Evolutionary conservation across 1,139 yeast genomes (phyloP).

Genomic region (Entelexis sorbosivorans): DNA sequence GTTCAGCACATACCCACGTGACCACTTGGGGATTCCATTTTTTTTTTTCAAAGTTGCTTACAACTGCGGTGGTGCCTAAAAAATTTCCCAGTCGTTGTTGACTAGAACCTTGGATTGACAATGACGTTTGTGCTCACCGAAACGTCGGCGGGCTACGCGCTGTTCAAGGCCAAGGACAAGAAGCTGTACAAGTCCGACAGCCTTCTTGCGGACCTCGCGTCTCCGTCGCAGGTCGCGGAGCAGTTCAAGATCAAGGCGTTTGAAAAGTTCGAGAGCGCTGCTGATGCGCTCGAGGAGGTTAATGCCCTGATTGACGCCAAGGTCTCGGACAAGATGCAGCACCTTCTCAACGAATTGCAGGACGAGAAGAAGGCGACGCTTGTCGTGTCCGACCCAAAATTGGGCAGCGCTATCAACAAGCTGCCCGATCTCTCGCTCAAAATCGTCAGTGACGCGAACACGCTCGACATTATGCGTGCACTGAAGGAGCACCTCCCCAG

Average conservation of each 20-base stretch:
- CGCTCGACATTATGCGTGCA: constrained; percentile 89
- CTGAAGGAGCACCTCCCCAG: constrained; percentile 89
- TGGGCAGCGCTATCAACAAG: constrained; percentile 93
- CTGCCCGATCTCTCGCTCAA: constrained; percentile 71
- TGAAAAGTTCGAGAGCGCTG: constrained; percentile 88
- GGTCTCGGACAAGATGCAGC: constrained; percentile 74
- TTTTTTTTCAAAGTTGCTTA: constrained; percentile 10
- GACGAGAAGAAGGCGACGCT: constrained; percentile 82
- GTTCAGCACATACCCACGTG: neutral
- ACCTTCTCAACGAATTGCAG: constrained; percentile 66
- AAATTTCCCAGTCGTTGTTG: constrained; percentile 7
- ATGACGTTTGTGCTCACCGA: constrained; percentile 96
- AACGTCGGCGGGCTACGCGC: constrained; percentile 97
- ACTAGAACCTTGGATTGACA: constrained; percentile 1
- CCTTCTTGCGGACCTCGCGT: constrained; percentile 64
- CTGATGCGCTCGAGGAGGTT: constrained; percentile 92
- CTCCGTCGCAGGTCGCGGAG: constrained; percentile 67
- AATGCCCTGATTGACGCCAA: constrained; percentile 86
- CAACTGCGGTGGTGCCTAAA: neutral
- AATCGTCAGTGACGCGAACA: constrained; percentile 88
- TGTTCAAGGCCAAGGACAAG: constrained; percentile 93
- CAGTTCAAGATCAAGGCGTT: constrained; percentile 88
- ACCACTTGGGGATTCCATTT: neutral
- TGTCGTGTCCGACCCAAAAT: constrained; percentile 87
- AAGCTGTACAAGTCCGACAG: constrained; percentile 80